Evolutionary conservation across 306 rosid species (phyloP), one percentile per base, ranked within the genome.

Genomic region (Quercus dentata): DNA sequence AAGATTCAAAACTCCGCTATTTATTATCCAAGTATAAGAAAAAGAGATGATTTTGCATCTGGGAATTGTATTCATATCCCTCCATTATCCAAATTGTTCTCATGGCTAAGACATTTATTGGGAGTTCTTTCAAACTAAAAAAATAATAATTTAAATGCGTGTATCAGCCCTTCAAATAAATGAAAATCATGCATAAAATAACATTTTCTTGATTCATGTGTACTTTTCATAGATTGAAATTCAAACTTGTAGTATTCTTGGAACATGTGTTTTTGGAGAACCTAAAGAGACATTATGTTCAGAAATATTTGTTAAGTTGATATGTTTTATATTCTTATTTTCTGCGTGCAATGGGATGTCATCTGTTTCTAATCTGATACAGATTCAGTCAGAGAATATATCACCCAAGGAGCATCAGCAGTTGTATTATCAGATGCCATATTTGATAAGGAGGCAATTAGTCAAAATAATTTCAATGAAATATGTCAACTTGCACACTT

Each of bases 391-490:
- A 91, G 58, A 72, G 91, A 94, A 44, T 94, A 94, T 75, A 91
- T 94, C 69, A 57, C 61, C 46, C 74, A 76, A 55, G 98, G 98
- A 82, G 94, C 94, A 71, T 84, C 92, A 4, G 51, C 98, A 2
- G 98, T 94, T 78, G 94, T 92, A 74, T 79, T 94, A 83, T 94
- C 98, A 51, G 94, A 94, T 78, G 97, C 97, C 18, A 92, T 94
- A 84, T 94, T 92, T 85, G 85, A 91, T 81, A 92, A 81, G 85
- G 93, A 88, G 52, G 91, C 92, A 49, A 83, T 92, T 80, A 76
- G 41, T 13, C 77, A 76, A 73, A 59, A 76, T 49, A 41, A 92
- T 83, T 91, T 89, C 56, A 75, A 75, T 18, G 88, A 83, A 85
- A 89, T 94, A 82, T 80, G 56, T 80, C 76, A 86, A 82, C 93